These are phyloP conservation scores for Pleurotus sapidus DNA, from an alignment of 768 basidiomycete genomes.

Conservation along the genomic window DNA sequence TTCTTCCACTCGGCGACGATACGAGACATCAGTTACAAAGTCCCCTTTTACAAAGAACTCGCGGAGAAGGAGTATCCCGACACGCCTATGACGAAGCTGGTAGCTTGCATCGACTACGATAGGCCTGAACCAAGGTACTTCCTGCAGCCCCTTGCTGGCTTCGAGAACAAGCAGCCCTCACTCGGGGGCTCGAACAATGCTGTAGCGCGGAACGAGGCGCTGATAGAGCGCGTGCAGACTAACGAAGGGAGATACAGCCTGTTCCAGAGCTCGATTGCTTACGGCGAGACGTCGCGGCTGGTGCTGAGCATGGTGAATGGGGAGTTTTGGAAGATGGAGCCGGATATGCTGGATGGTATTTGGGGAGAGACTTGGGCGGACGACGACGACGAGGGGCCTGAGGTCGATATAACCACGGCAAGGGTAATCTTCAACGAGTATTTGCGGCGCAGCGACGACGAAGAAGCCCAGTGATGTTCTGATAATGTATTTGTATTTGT, in stretches of 20 bases:
- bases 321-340: slow-evolving; percentile 21
- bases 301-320: slow-evolving; percentile 30
- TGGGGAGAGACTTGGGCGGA: background rate
- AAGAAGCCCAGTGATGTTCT: too few relatives aligned
- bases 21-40: slow-evolving; percentile 26
- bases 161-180: slow-evolving; percentile 15
- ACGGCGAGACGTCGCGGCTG: slow-evolving; percentile 23
- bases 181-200: slow-evolving; percentile 20
- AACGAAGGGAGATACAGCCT: slow-evolving; percentile 28
- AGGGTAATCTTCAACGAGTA: background rate
- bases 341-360: background rate
- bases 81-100: slow-evolving; percentile 18
- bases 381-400: background rate
- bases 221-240: slow-evolving; percentile 30
- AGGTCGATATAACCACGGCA: background rate
- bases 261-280: slow-evolving; percentile 30
- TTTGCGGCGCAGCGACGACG: background rate
- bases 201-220: slow-evolving; percentile 33
- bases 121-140: slow-evolving; percentile 23
- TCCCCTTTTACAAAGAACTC: slow-evolving; percentile 20
- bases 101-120: slow-evolving; percentile 33
- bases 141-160: slow-evolving; percentile 22
- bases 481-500: too few relatives aligned
- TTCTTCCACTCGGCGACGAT: slow-evolving; percentile 34
- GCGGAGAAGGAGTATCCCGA: slow-evolving; percentile 23